These are phyloP conservation scores for Protomyces inundatus DNA, from an alignment of 1,139 yeast species.

Conservation along the genomic window DNA sequence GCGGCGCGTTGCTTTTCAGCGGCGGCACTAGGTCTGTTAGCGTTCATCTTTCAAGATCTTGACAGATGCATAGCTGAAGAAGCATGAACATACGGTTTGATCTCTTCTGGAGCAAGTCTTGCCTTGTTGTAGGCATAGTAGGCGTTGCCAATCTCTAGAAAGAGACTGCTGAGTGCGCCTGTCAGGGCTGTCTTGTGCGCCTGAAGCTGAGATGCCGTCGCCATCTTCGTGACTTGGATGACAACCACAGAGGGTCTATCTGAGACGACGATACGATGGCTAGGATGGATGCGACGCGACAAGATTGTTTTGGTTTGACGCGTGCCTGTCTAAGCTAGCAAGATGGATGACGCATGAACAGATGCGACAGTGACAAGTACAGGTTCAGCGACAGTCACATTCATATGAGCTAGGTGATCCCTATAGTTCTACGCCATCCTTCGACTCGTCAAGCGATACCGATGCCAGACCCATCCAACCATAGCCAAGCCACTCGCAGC, in stretches of 20 bases:
- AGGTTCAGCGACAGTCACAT: background rate
- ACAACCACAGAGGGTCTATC: too few species aligned
- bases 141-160: conserved; percentile 19
- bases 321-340: too few species aligned
- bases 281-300: too few species aligned
- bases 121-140: conserved; percentile 16
- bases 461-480: background rate
- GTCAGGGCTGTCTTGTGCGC: background rate
- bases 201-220: background rate
- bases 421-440: background rate
- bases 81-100: background rate
- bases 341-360: background rate
- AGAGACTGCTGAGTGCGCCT: conserved; percentile 1
- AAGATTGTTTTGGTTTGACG: too few species aligned
- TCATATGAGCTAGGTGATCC: background rate
- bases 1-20: background rate
- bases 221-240: background rate
- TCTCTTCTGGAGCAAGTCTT: background rate
- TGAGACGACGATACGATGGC: too few species aligned
- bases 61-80: too few species aligned
- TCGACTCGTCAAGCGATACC: background rate
- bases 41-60: background rate
- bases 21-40: background rate
- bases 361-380: background rate
- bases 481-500: background rate